phyloP scores from a whole-genome alignment of 1,284 basidiomycete genomes.

The Trichosporon sp. region DNA sequence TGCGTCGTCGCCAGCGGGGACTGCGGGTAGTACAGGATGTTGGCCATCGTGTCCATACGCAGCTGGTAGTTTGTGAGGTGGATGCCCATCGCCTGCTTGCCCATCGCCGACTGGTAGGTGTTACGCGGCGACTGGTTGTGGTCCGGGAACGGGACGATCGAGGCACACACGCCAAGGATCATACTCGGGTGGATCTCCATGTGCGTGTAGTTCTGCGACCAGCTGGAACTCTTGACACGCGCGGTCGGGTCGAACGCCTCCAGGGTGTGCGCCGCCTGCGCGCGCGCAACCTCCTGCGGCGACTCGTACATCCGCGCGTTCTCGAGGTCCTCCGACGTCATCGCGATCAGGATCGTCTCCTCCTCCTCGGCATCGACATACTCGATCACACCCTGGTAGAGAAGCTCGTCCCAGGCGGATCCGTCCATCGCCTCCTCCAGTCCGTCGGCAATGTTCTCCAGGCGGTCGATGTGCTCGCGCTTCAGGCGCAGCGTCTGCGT shows the following conservation, averaged over 20 bases:
- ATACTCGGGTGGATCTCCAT: slow-evolving; percentile 99
- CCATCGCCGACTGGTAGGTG: slow-evolving; percentile 99
- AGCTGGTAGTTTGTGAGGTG: slow-evolving; percentile 96
- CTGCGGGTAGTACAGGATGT: slow-evolving; percentile 97
- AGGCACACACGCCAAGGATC: slow-evolving; percentile 97
- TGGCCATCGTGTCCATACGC: slow-evolving; percentile 98
- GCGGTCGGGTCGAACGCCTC: slow-evolving; percentile 72
- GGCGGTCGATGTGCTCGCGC: slow-evolving; percentile 71
- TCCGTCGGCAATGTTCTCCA: slow-evolving; percentile 47
- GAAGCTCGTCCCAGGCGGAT: slow-evolving; percentile 79
- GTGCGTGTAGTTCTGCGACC: slow-evolving; percentile 91
- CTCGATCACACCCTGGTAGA: slow-evolving; percentile 87
- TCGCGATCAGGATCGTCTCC: slow-evolving; percentile 98
- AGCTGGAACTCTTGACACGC: slow-evolving; percentile 73
- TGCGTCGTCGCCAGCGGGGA: slow-evolving; percentile 97
- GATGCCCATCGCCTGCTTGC: slow-evolving; percentile 99
- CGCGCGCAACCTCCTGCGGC: slow-evolving; percentile 37
- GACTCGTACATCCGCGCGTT: slow-evolving; percentile 54
- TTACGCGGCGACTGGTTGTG: slow-evolving; percentile 99
- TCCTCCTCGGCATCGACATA: slow-evolving; percentile 97
- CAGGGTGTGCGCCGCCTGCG: slow-evolving; percentile 55
- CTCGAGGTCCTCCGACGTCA: slow-evolving; percentile 94
- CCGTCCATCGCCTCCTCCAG: slow-evolving; percentile 55
- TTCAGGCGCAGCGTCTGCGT: slow-evolving; percentile 66
- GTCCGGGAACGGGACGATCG: slow-evolving; percentile 99